Evolutionary conservation across 768 basidiomycete species (phyloP), one percentile per base, ranked within the genome.

Genomic region (Pulveroboletus sp.): DNA sequence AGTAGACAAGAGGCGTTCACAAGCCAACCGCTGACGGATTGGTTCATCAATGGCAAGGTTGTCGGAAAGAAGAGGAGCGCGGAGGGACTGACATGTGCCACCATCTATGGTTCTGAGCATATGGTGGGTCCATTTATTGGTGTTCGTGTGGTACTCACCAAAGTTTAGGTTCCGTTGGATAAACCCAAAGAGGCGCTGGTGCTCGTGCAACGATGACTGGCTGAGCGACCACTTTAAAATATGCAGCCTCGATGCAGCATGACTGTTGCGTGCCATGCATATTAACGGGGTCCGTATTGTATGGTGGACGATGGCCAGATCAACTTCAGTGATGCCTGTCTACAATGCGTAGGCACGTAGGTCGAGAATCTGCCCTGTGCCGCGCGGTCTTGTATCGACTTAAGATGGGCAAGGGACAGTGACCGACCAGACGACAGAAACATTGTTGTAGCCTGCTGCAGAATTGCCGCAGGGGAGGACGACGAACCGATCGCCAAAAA

Each of bases 61-160:
- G 82, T 73, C 1, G 76, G 79, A 9, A 71, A 77, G 62, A 79
- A 75, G 36, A 80, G 80, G 64, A 73, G 68, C 23, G 76, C 73
- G 26, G 73, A 74, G 4, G 76, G 75, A 34, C 68, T 91, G 43
- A 85, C 82, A 24, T 86, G 77, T 62, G 78, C 75, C 16, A 85
- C 80, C 1, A 61, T 86, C 36, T 61, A 74, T 40, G 82, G 74
- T 0, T 86, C 85, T 16, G 87, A 87, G n/a, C 86, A 89, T 69
- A 85, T 82, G 82, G 81, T 80, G 30, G 27, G 69, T 59, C 2
- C 27, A 11, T 40, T n/a, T n/a, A n/a, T n/a, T n/a, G n/a, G 27
- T 5, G 6, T 30, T 24, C 16, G 35, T 6, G 10, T 29, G 24
- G 20, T 32, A 36, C 46, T 49, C 16, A 56, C 13, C 17, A 11